phyloP scores from a whole-genome alignment of 225 moss, liverwort and hornwort genomes.

The Pleurozium schreberi region DNA sequence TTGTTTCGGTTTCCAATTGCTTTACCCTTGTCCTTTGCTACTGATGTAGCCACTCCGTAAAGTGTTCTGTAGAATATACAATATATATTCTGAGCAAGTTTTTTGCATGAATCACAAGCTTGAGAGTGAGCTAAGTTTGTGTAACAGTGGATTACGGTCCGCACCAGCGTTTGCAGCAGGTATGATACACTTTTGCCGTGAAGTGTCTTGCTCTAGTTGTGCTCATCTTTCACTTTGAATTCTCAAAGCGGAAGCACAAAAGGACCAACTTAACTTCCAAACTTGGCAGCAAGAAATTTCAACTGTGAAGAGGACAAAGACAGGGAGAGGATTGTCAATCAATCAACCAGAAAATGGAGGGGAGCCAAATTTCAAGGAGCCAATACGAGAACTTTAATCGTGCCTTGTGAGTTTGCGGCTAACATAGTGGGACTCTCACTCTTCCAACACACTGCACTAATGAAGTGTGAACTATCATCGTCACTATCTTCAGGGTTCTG shows the following conservation, averaged over 20 bases:
- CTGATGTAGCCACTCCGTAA: neutral
- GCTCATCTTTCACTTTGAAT: neutral
- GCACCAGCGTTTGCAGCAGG: neutral
- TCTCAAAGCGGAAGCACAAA: neutral
- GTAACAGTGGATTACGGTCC: neutral
- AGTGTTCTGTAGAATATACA: neutral
- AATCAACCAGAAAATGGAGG: neutral
- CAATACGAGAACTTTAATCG: slow-evolving; percentile 88
- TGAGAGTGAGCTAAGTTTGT: neutral
- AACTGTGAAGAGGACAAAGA: neutral
- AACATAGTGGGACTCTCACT: slow-evolving; percentile 95
- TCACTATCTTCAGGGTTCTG: slow-evolving; percentile 36
- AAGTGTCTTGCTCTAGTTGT: neutral
- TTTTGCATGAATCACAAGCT: neutral
- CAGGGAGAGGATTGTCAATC: neutral
- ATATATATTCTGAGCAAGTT: neutral
- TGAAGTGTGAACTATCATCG: slow-evolving; percentile 49
- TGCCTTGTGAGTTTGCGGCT: slow-evolving; percentile 92
- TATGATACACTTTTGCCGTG: no score
- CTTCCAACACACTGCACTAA: slow-evolving; percentile 98
- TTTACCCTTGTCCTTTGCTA: no score
- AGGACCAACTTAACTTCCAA: neutral
- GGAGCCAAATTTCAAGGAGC: slow-evolving; percentile 46
- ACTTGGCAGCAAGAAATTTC: neutral
- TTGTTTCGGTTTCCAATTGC: neutral